Base-by-base conservation (phyloP, 305 asterid species). In the Solanum hybrid region DNA sequence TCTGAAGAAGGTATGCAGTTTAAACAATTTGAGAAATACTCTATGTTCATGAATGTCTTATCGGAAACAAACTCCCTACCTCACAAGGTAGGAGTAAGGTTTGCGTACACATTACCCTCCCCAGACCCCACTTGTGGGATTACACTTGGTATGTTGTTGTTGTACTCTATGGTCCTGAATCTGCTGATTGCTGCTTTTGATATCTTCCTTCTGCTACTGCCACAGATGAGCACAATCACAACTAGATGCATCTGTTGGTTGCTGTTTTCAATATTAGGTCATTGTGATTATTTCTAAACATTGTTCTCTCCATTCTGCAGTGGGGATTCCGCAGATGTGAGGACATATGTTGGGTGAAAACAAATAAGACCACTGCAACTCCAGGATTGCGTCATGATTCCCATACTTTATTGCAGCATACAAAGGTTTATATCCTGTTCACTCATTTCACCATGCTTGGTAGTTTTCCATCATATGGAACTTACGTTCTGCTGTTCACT, bases 321-420 rank as follows among this genome's bases (percentile, higher is more conserved):
- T 98, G 99, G 99, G 99, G 99, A 91, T 98, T 98, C 91, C 98
- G 99, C 88, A 95, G 99, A 93, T 98, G 99, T 94, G 99, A 98
- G 94, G 99, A 98, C 92, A 96, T 98, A 93, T 98, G 99, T 93
- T 98, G 99, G 99, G 99, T 98, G 93, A 98, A 98, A 94, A 96
- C 98, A 36, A 98, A 98, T 93, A 98, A 98, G 92, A 93, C 94
- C 78, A 98, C 91, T 93, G 99, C 98, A 88, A 94, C 98, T 91
- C 98, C 98, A 66, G 99, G 99, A 89, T 88, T 95, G 92, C 98
- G 99, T 78, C 99, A 98, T 91, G 99, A 98, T 93, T 96, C 99
- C 90, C 99, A 94, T 92, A 96, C 99, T 91, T 92, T 98, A 73
- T 95, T 95, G 90, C 99, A 98, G 93, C 98, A 97, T 78, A 96